Evolutionary conservation across 164 flowering plant genomes (phyloP), one percentile per base, ranked within the genome.

Genomic region (Magnolia changhungtana): DNA sequence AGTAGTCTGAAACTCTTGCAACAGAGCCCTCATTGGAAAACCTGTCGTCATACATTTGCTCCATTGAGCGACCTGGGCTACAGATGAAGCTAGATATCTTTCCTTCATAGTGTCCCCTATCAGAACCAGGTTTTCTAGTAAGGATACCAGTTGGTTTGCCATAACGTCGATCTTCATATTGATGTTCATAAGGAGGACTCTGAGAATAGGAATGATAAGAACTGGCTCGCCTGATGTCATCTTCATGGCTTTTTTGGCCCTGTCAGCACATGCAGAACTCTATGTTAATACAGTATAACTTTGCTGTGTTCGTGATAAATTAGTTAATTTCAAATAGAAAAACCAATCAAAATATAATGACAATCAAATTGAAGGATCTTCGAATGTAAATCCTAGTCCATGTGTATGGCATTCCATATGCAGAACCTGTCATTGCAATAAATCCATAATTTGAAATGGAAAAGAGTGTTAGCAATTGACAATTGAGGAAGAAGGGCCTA

Each of bases 171-270:
- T 96, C 98, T 85, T 96, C 99, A 83, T 96, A 96, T 69, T 96
- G 98, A 83, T 90, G 83, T 73, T 96, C 99, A 85, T 96, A 96
- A 51, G 99, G 99, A 65, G 99, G 99, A 81, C 99, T 96, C 79
- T 96, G 99, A 69, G 99, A 96, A 82, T 85, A 96, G 50, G 99
- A 96, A 80, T 96, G 99, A 83, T 96, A 96, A 29, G 99, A 96
- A 79, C 98, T 94, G 78, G 99, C 98, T 72, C 98, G 89, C 83
- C 98, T 82, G 45, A 82, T 84, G 58, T 91, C 95, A 74, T 87
- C 96, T 79, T 88, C 97, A 74, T 73, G 83, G 78, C 80, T 87
- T 76, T 76, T 86, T 27, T 75, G 76, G 79, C 78, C 84, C 94
- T 89, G 87, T 72, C 59, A 81, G 72, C 68, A 77, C 2, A 61